A percentile compares a stretch with the other conserved stretches of the same genome.
phyloP scores from a whole-genome alignment of 176 grass and related monocot genomes.

The Eragrostis curvula region DNA sequence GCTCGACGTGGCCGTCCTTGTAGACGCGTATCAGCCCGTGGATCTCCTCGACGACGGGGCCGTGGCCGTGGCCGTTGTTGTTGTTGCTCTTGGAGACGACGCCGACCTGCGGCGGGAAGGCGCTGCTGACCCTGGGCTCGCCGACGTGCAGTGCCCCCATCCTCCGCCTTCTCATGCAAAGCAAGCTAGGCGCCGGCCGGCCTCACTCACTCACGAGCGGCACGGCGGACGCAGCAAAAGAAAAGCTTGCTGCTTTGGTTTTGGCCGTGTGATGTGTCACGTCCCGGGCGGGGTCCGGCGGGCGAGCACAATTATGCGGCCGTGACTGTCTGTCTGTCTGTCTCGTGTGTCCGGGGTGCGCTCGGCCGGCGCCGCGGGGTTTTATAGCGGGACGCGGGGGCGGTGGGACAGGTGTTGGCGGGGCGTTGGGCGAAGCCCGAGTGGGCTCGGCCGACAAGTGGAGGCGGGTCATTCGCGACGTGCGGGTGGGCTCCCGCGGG shows the following conservation, averaged over 20 bases:
- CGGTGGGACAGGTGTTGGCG: slow-evolving; percentile 34
- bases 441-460: slow-evolving; percentile 42
- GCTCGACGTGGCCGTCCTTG: slow-evolving; percentile 80
- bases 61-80: slow-evolving; percentile 46
- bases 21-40: slow-evolving; percentile 73
- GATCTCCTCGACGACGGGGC: slow-evolving; percentile 80
- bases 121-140: slow-evolving; percentile 45
- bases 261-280: slow-evolving; percentile 34
- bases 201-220: slow-evolving; percentile 32
- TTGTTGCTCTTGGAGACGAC: not conserved
- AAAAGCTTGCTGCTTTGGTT: not conserved
- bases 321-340: not conserved
- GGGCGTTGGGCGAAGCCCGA: not conserved
- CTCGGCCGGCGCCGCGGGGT: slow-evolving; percentile 17
- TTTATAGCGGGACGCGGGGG: slow-evolving; percentile 42
- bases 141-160: slow-evolving; percentile 80
- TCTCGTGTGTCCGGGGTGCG: not conserved
- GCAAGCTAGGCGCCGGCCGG: no score
- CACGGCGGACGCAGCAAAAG: not conserved
- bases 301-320: slow-evolving; percentile 46
- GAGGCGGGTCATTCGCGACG: slow-evolving; percentile 35
- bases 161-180: slow-evolving; percentile 44
- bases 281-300: slow-evolving; percentile 33
- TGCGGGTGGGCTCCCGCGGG: slow-evolving; percentile 5
- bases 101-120: slow-evolving; percentile 17